Conservation (phyloP, 1,284 basidiomycete genomes). For the Amylostereum areolatum region DNA sequence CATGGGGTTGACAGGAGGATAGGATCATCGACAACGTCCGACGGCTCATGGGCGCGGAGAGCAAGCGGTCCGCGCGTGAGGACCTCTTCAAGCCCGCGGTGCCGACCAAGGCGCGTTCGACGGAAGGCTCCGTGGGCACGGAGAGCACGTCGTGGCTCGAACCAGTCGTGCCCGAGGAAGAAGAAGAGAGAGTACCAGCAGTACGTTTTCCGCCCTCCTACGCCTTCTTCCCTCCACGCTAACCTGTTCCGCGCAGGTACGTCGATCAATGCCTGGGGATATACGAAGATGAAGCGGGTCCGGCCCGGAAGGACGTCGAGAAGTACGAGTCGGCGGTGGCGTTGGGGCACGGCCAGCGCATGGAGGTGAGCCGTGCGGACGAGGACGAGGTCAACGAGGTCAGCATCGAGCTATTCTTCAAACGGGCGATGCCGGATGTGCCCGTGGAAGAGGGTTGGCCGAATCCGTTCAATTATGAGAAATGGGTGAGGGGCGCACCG, state of each 20-base stretch:
- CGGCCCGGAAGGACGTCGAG: slow-evolving; percentile 6
- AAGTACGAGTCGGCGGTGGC: slow-evolving; percentile 6
- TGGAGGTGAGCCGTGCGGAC: too few relatives aligned
- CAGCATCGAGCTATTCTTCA: too few relatives aligned
- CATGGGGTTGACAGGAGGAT: background rate
- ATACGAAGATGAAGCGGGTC: slow-evolving; percentile 36
- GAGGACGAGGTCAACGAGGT: slow-evolving; percentile 23
- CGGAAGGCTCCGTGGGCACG: slow-evolving; percentile 58
- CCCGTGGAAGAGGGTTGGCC: too few relatives aligned
- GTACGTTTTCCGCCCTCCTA: slow-evolving; percentile 30
- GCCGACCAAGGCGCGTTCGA: too few relatives aligned
- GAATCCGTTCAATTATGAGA: too few relatives aligned
- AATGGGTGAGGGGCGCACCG: too few relatives aligned
- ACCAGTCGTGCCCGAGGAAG: slow-evolving; percentile 59
- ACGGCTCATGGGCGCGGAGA: slow-evolving; percentile 50
- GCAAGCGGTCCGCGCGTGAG: slow-evolving; percentile 2
- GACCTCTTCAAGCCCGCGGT: too few relatives aligned
- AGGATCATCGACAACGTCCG: slow-evolving; percentile 72
- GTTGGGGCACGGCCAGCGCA: slow-evolving; percentile 18
- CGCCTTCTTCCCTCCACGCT: background rate
- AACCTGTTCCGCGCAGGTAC: slow-evolving; percentile 38
- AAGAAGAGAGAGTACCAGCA: slow-evolving; percentile 76
- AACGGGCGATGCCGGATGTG: too few relatives aligned
- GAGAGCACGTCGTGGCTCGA: slow-evolving; percentile 59
- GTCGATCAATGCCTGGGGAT: slow-evolving; percentile 68